A percentile compares a stretch with the other conserved stretches of the same genome.
phyloP scores from a whole-genome alignment of 192 early-diverging fungal genomes.

The Ambispora gerdemannii region DNA sequence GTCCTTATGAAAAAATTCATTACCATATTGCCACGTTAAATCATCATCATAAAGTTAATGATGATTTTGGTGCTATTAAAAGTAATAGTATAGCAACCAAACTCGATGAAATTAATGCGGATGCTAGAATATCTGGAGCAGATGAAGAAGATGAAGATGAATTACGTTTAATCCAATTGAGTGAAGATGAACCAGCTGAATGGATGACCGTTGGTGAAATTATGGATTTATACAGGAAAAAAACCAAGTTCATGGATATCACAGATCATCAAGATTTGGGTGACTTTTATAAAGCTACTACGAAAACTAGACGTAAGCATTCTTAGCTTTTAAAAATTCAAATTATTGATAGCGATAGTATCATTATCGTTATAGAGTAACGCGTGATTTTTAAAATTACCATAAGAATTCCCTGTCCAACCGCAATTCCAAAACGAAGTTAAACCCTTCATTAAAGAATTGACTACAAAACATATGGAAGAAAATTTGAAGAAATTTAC shows the following conservation, averaged over 20 bases:
- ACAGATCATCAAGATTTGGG: slow-evolving; percentile 68
- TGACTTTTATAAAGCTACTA: neutral
- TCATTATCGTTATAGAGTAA: no score
- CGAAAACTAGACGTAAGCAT: neutral
- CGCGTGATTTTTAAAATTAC: neutral
- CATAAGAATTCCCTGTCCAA: slow-evolving; percentile 48
- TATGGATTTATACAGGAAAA: slow-evolving; percentile 59
- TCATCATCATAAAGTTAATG: no score
- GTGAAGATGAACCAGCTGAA: slow-evolving; percentile 47
- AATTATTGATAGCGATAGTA: no score
- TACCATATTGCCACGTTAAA: no score
- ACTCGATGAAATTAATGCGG: no score
- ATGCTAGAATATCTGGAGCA: neutral
- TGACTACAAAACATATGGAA: slow-evolving; percentile 68
- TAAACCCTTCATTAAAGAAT: slow-evolving; percentile 48
- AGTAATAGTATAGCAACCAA: no score
- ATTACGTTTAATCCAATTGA: slow-evolving; percentile 38
- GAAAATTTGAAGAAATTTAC: slow-evolving; percentile 73
- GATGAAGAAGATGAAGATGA: slow-evolving; percentile 21
- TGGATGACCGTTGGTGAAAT: slow-evolving; percentile 65
- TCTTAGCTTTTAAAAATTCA: neutral
- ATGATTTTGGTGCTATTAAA: no score
- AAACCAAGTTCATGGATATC: slow-evolving; percentile 81
- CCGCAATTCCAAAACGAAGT: slow-evolving; percentile 62
- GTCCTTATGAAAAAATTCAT: no score